These are phyloP conservation scores for Escovopsis sp. DNA, from an alignment of 2,329 filamentous ascomycete species.

Conservation along the genomic window DNA sequence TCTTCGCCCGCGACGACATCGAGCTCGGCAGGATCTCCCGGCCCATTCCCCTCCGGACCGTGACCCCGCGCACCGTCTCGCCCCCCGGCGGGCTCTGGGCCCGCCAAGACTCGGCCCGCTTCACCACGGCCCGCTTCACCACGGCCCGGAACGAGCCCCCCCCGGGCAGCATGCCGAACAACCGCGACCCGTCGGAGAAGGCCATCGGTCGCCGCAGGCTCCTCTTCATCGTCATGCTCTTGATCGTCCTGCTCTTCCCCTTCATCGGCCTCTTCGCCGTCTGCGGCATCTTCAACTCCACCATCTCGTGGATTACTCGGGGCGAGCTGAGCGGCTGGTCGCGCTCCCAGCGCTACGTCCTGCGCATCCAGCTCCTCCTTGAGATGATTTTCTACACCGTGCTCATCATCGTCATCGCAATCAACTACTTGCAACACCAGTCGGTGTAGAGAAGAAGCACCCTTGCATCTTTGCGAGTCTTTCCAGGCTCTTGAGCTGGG, in stretches of 20 bases:
- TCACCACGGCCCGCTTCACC: conserved; percentile 8
- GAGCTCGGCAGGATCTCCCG: no score
- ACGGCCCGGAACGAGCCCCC: conserved; percentile 17
- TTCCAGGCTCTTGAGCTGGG: no score
- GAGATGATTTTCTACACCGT: conserved; percentile 19
- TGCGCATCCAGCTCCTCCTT: conserved; percentile 23
- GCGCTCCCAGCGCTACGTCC: conserved; percentile 13
- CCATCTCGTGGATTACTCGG: conserved; percentile 33
- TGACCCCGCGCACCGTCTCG: no score
- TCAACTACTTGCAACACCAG: neutral
- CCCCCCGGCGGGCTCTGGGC: no score
- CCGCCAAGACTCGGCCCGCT: no score
- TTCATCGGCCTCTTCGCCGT: conserved; percentile 31
- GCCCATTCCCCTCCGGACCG: no score
- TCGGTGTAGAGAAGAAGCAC: no score
- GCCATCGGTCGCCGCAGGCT: conserved; percentile 17
- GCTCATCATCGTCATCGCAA: conserved; percentile 16
- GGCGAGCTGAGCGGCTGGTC: conserved; percentile 29
- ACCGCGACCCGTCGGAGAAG: conserved; percentile 13
- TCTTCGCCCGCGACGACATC: no score
- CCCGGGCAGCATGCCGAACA: conserved; percentile 16
- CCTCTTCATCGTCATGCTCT: conserved; percentile 25
- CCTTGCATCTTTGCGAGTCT: no score
- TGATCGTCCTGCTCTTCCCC: conserved; percentile 28
- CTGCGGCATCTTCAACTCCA: conserved; percentile 28